Evolutionary conservation across 768 basidiomycete genomes (phyloP), one percentile per base, ranked within the genome.

Genomic region (Mrakia blollopis): DNA sequence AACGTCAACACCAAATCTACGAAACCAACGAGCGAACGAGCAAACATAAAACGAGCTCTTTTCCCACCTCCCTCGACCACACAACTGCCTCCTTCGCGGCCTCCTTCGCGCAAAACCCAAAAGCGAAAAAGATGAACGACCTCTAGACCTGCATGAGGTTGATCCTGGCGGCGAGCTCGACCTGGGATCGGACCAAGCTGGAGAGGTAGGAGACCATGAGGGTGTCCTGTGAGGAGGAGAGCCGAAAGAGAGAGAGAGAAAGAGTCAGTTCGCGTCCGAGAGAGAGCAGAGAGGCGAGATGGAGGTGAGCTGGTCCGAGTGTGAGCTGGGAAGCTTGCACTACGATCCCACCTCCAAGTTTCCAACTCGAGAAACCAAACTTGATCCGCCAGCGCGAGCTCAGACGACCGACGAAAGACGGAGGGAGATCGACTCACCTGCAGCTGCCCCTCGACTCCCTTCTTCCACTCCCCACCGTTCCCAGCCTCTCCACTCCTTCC

Each of bases 201-300:
- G 93, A 92, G 80, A 98, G 87, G 85, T 98, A 98, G 74, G 92
- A 91, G 76, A 98, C 89, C 91, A 96, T 96, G 79, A 98, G 86
- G 35, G 91, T 92, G 82, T 98, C 95, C 89, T 94, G 85, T 57
- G 78, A 32, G 25, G 7, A 28, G 44, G 21, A 18, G 30, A 41
- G 61, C 1, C 7, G 61, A 65, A 75, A 37, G 63, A 47, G 25
- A 52, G 50, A 57, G 32, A 14, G 35, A 68, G 16, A 47, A 14
- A 70, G 52, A n/a, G 41, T 37, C 44, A 35, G 47, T 78, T 39
- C 80, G 80, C 62, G 79, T 80, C 75, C n/a, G n/a, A n/a, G n/a
- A n/a, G 41, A 54, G 32, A n/a, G n/a, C 37, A 41, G 62, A 47
- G 69, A 18, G 61, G 3, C 62, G 21, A 30, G 73, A 30, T n/a